A percentile compares a stretch with the other conserved stretches of the same genome.
Conservation (phyloP, 805 yeast species). For the Kuraishia borneana region DNA sequence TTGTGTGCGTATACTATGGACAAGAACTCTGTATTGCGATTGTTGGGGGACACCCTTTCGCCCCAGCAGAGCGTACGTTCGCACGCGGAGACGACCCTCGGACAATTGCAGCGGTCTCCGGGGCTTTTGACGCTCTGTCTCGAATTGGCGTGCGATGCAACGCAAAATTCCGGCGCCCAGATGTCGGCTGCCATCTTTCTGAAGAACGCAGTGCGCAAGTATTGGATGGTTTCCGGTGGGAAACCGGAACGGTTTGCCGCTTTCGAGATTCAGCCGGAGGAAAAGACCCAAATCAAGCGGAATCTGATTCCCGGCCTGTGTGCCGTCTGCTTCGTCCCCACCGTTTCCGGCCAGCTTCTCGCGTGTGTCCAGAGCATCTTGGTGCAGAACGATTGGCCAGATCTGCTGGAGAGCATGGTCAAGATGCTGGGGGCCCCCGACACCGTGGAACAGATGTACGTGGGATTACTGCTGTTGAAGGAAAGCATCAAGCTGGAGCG, state of each 20-base stretch:
- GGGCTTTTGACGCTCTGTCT: conserved; percentile 34
- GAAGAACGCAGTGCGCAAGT: conserved; percentile 58
- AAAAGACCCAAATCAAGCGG: conserved; percentile 54
- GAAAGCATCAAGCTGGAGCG: conserved; percentile 64
- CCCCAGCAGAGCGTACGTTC: conserved; percentile 29
- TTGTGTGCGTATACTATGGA: too few species aligned
- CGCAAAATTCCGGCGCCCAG: conserved; percentile 36
- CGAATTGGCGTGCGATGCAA: conserved; percentile 26
- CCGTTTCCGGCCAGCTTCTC: conserved; percentile 44
- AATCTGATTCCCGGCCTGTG: conserved; percentile 47
- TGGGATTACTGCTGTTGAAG: conserved; percentile 61
- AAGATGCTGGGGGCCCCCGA: conserved; percentile 20
- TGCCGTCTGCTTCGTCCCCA: conserved; percentile 25
- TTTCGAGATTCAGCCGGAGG: conserved; percentile 28
- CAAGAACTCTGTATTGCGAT: conserved; percentile 28
- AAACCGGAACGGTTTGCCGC: conserved; percentile 9
- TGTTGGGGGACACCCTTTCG: conserved; percentile 38
- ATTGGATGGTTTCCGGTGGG: conserved; percentile 39
- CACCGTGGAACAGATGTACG: conserved; percentile 31
- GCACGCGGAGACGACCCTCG: conserved; percentile 30
- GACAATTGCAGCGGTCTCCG: conserved; percentile 26
- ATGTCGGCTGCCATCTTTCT: conserved; percentile 74
- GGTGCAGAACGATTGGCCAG: conserved; percentile 42
- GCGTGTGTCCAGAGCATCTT: conserved; percentile 46
- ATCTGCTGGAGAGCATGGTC: conserved; percentile 33